Evolutionary conservation across 768 basidiomycete species (phyloP).

Genomic region (Amanita fuliginea): DNA sequence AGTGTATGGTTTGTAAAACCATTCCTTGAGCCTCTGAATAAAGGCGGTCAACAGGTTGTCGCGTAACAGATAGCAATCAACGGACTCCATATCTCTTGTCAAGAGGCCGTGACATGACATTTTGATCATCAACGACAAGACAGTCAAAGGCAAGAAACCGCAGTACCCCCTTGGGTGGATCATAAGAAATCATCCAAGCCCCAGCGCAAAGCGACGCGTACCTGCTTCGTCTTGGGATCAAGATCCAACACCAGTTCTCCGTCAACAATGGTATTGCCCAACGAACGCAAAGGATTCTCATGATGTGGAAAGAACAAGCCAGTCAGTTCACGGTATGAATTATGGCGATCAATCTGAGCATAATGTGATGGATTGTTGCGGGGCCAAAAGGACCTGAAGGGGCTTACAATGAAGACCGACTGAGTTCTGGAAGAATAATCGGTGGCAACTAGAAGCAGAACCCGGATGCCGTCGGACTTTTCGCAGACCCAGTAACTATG

Average conservation of each 20-base stretch:
- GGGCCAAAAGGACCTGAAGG: not conserved
- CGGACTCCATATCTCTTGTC: conserved; percentile 86
- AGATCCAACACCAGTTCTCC: conserved; percentile 91
- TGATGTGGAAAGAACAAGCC: conserved; percentile 89
- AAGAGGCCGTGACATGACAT: conserved; percentile 75
- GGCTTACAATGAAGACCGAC: conserved; percentile 64
- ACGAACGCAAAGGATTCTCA: conserved; percentile 52
- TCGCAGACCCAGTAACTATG: conserved; percentile 98
- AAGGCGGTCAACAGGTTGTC: not conserved
- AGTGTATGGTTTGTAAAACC: conserved; percentile 74
- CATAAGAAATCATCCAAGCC: conserved; percentile 1
- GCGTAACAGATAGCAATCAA: conserved; percentile 10
- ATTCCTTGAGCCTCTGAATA: conserved; percentile 61
- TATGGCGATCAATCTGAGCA: conserved; percentile 87
- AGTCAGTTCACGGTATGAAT: conserved; percentile 61
- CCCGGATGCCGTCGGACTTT: conserved; percentile 93
- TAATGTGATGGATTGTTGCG: not conserved
- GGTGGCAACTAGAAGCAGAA: conserved; percentile 71
- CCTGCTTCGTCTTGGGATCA: conserved; percentile 63
- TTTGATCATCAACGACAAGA: conserved; percentile 75
- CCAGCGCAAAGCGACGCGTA: conserved; percentile 22
- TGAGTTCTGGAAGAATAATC: conserved; percentile 41
- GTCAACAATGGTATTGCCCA: conserved; percentile 78
- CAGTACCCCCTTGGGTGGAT: conserved; percentile 54
- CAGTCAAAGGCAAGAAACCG: conserved; percentile 90